Conservation (phyloP, 495 filamentous ascomycete genomes). For the Trichoderma gamsii region DNA sequence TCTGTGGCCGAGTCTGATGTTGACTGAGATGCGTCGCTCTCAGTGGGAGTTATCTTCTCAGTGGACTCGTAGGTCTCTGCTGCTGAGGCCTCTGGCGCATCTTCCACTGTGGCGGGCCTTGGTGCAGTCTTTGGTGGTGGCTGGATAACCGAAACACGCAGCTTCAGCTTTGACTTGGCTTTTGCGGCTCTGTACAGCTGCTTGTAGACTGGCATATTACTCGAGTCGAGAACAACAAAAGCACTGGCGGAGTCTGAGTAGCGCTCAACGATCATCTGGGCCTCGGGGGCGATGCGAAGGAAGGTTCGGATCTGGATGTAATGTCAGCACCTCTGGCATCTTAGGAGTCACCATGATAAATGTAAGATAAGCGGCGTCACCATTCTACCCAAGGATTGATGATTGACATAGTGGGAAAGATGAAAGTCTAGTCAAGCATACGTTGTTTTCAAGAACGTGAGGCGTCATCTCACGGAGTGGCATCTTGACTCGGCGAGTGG, state of each 20-base stretch:
- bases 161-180: conserved; percentile 94
- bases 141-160: conserved; percentile 56
- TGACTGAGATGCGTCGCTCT: neutral
- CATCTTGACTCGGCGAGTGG: conserved; percentile 79
- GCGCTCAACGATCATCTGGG: conserved; percentile 75
- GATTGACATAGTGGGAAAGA: neutral
- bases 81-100: conserved; percentile 28
- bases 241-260: conserved; percentile 88
- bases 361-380: neutral
- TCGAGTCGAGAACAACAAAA: conserved; percentile 71
- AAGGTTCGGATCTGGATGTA: conserved; percentile 61
- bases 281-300: conserved; percentile 62
- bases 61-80: neutral
- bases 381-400: neutral
- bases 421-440: conserved; percentile 43
- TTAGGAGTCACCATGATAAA: neutral
- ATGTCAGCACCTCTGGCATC: neutral
- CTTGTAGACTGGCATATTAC: conserved; percentile 83
- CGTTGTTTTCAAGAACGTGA: conserved; percentile 74
- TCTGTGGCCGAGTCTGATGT: neutral
- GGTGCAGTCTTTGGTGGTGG: conserved; percentile 24
- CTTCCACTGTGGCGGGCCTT: conserved; percentile 40
- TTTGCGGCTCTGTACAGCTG: conserved; percentile 95
- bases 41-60: neutral
- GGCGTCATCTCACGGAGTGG: conserved; percentile 78